A percentile compares a stretch with the other conserved stretches of the same genome.
phyloP scores from a whole-genome alignment of 306 rosid species.

The Cicer pinnatifidum region DNA sequence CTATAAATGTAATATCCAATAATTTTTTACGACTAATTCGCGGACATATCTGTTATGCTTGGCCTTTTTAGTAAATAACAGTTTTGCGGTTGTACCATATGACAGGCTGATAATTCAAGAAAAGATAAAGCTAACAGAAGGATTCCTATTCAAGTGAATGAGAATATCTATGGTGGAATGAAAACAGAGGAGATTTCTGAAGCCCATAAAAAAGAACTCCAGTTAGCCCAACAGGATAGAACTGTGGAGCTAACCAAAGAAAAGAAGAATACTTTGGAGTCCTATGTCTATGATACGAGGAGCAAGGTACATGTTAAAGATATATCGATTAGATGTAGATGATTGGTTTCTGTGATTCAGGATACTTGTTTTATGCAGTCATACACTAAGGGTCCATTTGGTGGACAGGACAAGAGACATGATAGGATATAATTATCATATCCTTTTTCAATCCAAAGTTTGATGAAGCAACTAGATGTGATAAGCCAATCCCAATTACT shows the following conservation, averaged over 20 bases:
- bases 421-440: too few relatives aligned
- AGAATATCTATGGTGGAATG: slow-evolving; percentile 79
- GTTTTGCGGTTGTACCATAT: slow-evolving; percentile 35
- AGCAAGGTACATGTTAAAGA: slow-evolving; percentile 68
- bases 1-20: background rate
- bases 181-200: slow-evolving; percentile 67
- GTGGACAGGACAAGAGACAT: too few relatives aligned
- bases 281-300: slow-evolving; percentile 93
- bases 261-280: slow-evolving; percentile 87
- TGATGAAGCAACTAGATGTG: too few relatives aligned
- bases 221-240: slow-evolving; percentile 79
- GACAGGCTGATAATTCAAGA: slow-evolving; percentile 63
- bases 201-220: slow-evolving; percentile 73
- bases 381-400: background rate
- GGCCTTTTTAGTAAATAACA: slow-evolving; percentile 27
- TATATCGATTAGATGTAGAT: slow-evolving; percentile 25
- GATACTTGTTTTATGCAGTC: slow-evolving; percentile 34
- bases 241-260: slow-evolving; percentile 84
- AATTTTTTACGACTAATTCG: slow-evolving; percentile 33
- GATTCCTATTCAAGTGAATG: slow-evolving; percentile 67
- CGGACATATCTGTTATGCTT: slow-evolving; percentile 5
- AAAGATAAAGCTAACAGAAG: slow-evolving; percentile 59
- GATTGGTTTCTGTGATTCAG: slow-evolving; percentile 40
- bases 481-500: too few relatives aligned
- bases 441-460: too few relatives aligned